These are phyloP conservation scores for Phoma herbarum DNA, from an alignment of 2,329 filamentous ascomycete genomes.

Conservation along the genomic window DNA sequence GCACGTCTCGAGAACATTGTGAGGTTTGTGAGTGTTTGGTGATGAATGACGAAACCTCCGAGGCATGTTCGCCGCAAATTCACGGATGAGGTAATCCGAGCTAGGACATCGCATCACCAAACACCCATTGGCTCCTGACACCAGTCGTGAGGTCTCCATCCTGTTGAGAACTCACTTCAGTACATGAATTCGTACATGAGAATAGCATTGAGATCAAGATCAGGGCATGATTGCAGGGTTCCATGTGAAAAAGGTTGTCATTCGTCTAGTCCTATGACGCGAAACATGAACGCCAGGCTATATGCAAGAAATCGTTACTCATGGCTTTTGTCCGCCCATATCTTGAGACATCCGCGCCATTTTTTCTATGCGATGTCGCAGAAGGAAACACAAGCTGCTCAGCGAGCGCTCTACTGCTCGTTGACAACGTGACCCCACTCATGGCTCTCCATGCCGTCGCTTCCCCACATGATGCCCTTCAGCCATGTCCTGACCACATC, in stretches of 20 bases:
- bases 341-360: conserved; percentile 7
- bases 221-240: background rate
- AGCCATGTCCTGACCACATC: conserved; percentile 57
- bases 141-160: background rate
- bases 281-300: conserved; percentile 18
- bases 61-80: conserved; percentile 37
- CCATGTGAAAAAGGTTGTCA: background rate
- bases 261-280: conserved; percentile 7
- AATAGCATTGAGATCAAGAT: background rate
- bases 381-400: background rate
- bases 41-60: conserved; percentile 28
- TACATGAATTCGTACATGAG: background rate
- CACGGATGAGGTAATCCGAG: conserved; percentile 39
- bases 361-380: conserved; percentile 2
- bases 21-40: conserved; percentile 22
- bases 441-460: conserved; percentile 53
- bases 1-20: conserved; percentile 52
- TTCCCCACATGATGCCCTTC: conserved; percentile 60
- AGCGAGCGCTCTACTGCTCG: conserved; percentile 38
- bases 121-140: conserved; percentile 9
- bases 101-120: conserved; percentile 25
- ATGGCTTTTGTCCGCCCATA: conserved; percentile 1
- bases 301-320: conserved; percentile 7
- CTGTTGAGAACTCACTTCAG: background rate
- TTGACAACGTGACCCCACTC: conserved; percentile 59